phyloP scores from a whole-genome alignment of 2,329 filamentous ascomycete species.

The Fusarium lateritium region DNA sequence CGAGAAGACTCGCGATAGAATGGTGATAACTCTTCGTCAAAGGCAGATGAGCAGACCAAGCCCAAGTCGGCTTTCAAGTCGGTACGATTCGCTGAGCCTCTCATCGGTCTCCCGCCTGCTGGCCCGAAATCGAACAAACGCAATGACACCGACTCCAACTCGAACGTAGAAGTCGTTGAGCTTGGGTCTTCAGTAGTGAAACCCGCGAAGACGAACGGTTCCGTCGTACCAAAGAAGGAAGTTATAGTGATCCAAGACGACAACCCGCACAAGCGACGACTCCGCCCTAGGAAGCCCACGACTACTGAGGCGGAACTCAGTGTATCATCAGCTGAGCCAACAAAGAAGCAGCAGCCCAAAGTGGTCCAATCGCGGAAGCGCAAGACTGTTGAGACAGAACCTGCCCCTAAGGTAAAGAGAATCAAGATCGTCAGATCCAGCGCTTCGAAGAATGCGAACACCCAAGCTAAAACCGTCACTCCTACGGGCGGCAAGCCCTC shows the following conservation, averaged over 20 bases:
- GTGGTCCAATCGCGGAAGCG: conserved; percentile 13
- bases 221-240: not conserved
- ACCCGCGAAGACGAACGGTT: conserved; percentile 2
- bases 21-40: conserved; percentile 48
- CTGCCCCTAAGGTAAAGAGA: conserved; percentile 14
- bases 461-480: conserved; percentile 6
- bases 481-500: not conserved
- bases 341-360: conserved; percentile 27
- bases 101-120: conserved; percentile 35
- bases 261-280: conserved; percentile 38
- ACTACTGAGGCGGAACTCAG: conserved; percentile 22
- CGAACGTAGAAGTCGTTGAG: not conserved
- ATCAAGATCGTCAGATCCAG: conserved; percentile 18
- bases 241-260: conserved; percentile 17
- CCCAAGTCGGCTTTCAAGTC: conserved; percentile 36
- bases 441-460: conserved; percentile 7
- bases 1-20: conserved; percentile 58
- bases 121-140: conserved; percentile 30
- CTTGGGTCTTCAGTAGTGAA: not conserved
- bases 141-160: conserved; percentile 5
- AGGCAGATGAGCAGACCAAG: conserved; percentile 34
- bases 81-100: conserved; percentile 48
- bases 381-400: conserved; percentile 19
- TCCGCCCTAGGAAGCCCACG: conserved; percentile 43
- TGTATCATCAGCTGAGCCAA: conserved; percentile 18